Conservation (phyloP, 2,329 filamentous ascomycete species). For the Stachybotrys echinatus region DNA sequence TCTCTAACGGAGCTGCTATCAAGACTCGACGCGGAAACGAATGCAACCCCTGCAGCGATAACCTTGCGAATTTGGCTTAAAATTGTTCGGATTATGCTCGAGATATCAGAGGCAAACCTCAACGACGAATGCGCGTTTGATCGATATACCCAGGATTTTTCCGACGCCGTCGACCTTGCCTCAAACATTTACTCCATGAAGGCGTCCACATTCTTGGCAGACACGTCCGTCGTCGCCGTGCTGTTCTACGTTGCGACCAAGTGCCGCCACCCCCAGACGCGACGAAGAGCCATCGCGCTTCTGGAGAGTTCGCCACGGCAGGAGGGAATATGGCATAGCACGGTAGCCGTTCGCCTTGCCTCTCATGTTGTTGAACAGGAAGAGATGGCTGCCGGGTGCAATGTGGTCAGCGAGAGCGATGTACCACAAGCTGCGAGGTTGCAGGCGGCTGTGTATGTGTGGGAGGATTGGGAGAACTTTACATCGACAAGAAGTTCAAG, state of each 20-base stretch:
- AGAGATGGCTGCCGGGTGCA: neutral
- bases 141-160: neutral
- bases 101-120: neutral
- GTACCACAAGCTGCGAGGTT: neutral
- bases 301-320: neutral
- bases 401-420: neutral
- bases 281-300: neutral
- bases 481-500: too few species aligned
- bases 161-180: neutral
- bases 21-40: neutral
- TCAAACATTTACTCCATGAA: neutral
- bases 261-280: neutral
- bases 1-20: neutral
- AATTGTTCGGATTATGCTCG: neutral
- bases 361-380: neutral
- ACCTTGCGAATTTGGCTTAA: neutral
- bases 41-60: neutral
- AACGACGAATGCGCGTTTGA: conserved; percentile 1
- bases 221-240: neutral
- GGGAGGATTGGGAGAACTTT: neutral
- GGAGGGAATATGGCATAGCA: neutral
- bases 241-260: neutral
- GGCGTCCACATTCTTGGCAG: neutral
- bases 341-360: neutral
- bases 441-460: neutral